Conservation (phyloP, 768 basidiomycete genomes). For the Boletus rubroflammeus region DNA sequence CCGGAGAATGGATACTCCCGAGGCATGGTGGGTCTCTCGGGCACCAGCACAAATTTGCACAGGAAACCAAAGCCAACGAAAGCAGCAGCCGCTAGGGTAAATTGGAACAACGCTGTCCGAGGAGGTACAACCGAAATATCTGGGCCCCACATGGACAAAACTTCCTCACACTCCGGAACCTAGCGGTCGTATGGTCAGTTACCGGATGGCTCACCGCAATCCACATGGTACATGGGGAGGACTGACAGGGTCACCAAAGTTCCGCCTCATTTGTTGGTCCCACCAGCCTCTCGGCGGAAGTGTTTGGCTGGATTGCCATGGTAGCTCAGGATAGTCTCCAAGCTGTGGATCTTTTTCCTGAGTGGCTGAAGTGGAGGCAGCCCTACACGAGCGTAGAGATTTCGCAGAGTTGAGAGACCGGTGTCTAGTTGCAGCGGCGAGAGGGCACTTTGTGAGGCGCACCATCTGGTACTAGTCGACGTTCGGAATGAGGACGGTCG, state of each 20-base stretch:
- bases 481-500: constrained; percentile 11
- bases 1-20: constrained; percentile 78
- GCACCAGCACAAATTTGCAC: constrained; percentile 52
- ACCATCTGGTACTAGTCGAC: constrained; percentile 10
- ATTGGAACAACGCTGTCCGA: constrained; percentile 58
- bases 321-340: constrained; percentile 69
- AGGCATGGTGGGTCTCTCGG: constrained; percentile 61
- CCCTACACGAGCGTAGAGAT: constrained; percentile 1
- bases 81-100: constrained; percentile 55
- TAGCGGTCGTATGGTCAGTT: constrained; percentile 31
- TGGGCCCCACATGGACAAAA: constrained; percentile 85
- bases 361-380: constrained; percentile 16
- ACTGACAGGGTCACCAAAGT: constrained; percentile 75
- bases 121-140: constrained; percentile 65
- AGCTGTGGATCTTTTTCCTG: constrained; percentile 61
- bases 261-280: constrained; percentile 71
- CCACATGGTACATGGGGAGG: constrained; percentile 9
- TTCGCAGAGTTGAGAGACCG: background rate
- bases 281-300: constrained; percentile 69
- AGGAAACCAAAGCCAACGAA: constrained; percentile 63
- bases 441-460: constrained; percentile 15
- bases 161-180: constrained; percentile 80
- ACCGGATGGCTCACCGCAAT: background rate
- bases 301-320: constrained; percentile 61
- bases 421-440: constrained; percentile 6